These are phyloP conservation scores for Globisporangium canariense DNA, from an alignment of 352 stramenopile genomes.

Conservation along the genomic window DNA sequence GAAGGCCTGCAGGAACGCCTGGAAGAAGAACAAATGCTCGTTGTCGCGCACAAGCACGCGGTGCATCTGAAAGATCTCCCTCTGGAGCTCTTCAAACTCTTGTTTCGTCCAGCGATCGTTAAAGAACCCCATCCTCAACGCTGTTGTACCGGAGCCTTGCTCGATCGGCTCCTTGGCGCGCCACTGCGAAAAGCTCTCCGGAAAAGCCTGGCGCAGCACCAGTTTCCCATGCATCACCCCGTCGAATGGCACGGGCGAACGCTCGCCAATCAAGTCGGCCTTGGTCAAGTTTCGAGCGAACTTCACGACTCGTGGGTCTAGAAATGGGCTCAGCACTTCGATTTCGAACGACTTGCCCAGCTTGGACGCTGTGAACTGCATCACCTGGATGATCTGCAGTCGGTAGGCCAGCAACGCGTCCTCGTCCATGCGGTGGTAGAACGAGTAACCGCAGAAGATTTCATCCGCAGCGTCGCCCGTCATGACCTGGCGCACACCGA, in stretches of 20 bases:
- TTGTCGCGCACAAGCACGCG: conserved; percentile 58
- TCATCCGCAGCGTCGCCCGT: conserved; percentile 87
- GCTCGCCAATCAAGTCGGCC: conserved; percentile 59
- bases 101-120: conserved; percentile 33
- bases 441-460: conserved; percentile 86
- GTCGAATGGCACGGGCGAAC: conserved; percentile 51
- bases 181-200: conserved; percentile 82
- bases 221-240: conserved; percentile 70
- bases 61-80: conserved; percentile 29
- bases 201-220: conserved; percentile 82
- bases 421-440: conserved; percentile 71
- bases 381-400: conserved; percentile 66
- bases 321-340: conserved; percentile 71
- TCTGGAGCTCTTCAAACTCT: conserved; percentile 40
- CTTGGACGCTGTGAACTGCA: conserved; percentile 80
- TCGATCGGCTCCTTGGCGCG: conserved; percentile 88
- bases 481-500: conserved; percentile 61
- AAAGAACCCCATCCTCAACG: conserved; percentile 63
- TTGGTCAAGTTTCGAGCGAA: conserved; percentile 66
- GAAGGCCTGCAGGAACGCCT: conserved; percentile 59
- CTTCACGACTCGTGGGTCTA: conserved; percentile 59
- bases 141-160: conserved; percentile 69
- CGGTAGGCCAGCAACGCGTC: conserved; percentile 62
- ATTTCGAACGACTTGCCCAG: conserved; percentile 64
- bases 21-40: conserved; percentile 71